Evolutionary conservation across 768 basidiomycete genomes (phyloP).

Genomic region (Tephrocybe rancida): DNA sequence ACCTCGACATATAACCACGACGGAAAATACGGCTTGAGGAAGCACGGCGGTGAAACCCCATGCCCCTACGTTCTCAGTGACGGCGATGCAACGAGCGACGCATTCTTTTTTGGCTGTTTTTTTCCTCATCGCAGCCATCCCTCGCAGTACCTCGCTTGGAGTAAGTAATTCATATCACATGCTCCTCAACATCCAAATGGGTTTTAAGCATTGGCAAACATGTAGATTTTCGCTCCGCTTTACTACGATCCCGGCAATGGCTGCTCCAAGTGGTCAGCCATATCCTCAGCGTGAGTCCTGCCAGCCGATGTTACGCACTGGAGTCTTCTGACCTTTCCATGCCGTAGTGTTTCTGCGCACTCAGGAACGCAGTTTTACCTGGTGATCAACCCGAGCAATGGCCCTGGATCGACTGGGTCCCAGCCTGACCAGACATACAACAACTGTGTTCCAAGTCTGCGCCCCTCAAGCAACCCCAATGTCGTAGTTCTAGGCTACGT

Average conservation of each 20-base stretch:
- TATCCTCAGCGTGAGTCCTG: background rate
- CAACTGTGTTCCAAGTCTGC: slow-evolving; percentile 9
- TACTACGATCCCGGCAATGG: background rate
- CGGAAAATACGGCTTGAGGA: no score
- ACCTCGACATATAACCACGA: no score
- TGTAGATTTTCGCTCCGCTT: background rate
- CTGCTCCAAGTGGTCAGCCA: background rate
- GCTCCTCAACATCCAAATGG: background rate
- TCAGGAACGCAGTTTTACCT: slow-evolving; percentile 8
- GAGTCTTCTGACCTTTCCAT: background rate
- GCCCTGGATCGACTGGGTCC: slow-evolving; percentile 8
- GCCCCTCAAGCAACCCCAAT: slow-evolving; percentile 12
- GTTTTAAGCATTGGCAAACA: background rate
- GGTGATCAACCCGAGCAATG: slow-evolving; percentile 8
- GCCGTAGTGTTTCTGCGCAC: slow-evolving; percentile 1
- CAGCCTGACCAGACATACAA: slow-evolving; percentile 7
- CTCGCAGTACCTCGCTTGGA: background rate
- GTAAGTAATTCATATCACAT: background rate
- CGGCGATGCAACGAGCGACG: background rate
- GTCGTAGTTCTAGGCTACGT: slow-evolving; percentile 9
- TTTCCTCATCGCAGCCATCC: background rate
- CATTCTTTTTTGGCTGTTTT: background rate
- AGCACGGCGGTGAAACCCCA: background rate
- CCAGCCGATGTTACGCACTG: no score
- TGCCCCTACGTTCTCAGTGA: background rate